Base-by-base conservation (phyloP, 805 yeast genomes). In the Candida chilensis region DNA sequence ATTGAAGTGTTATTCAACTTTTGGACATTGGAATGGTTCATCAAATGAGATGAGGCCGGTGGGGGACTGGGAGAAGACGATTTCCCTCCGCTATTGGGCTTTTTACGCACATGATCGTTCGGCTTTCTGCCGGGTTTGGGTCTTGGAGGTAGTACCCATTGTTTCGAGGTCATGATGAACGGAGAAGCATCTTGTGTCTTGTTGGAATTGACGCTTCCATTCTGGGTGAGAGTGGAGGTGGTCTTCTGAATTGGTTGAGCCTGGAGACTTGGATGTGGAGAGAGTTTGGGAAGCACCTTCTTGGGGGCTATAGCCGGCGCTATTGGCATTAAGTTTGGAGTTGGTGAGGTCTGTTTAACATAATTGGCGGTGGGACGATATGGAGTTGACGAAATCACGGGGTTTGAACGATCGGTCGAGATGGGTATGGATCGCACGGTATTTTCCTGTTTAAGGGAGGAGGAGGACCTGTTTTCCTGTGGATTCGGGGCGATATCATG, bases 111-210 rank as follows among this genome's bases (percentile, higher is more conserved):
- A 6, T 22, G 12, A 22, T 7, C 13, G 11, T 8, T 22, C 10
- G 69, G 69, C 40, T 63, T 63, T 6, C 48, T 30, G 5, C 66
- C 67, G 1, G 69, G 69, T 34, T 63, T 57, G 4, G 69, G 69
- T 27, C 69, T 44, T 2, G 69, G 69, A 9, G 69, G 69, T 24
- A 63, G 46, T 5, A 60, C 64, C 66, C 69, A 63, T 33, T 61
- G 67, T 20, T 56, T 57, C 15, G 64, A 57, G 4, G 67, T 62
- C 13, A 10, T 11, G 24, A 16, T 12, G 25, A 22, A 5, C 13
- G 8, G 6, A 22, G 11, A 7, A 15, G 21, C 21, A 19, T 9
- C 8, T 19, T 19, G 11, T 19, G 8, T 19, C 8, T 19, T 19
- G 10, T 19, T 19, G 21, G 21, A 9, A 9, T 8, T 19, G 8